Evolutionary conservation across 805 yeast genomes (phyloP).

Genomic region (Saccharomycopsis sp.): DNA sequence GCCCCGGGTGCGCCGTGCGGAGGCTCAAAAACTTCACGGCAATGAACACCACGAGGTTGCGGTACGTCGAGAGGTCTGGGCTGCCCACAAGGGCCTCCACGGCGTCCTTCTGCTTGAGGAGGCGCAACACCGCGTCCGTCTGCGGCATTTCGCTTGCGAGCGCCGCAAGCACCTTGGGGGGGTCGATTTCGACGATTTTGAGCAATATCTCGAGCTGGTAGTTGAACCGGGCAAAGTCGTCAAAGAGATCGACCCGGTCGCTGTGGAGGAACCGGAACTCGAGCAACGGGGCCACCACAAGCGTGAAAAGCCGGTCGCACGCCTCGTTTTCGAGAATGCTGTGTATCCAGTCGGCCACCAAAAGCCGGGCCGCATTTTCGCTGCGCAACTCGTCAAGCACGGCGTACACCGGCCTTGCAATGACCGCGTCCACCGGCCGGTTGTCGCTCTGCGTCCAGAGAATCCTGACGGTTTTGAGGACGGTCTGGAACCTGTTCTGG

Average conservation of each 20-base stretch:
- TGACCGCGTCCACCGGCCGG: conserved; percentile 32
- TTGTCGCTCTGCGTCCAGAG: conserved; percentile 60
- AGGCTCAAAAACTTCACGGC: conserved; percentile 40
- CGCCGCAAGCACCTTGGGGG: conserved; percentile 36
- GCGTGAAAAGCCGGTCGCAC: conserved; percentile 51
- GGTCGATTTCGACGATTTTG: conserved; percentile 44
- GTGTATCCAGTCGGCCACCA: conserved; percentile 44
- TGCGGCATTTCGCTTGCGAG: conserved; percentile 55
- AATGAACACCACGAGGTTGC: conserved; percentile 43
- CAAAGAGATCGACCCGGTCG: conserved; percentile 29
- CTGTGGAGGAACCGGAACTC: conserved; percentile 31
- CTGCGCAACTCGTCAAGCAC: conserved; percentile 57
- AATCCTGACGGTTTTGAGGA: conserved; percentile 28
- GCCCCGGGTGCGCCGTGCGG: conserved; percentile 11
- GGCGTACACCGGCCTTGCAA: conserved; percentile 59
- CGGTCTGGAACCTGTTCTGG: conserved; percentile 33
- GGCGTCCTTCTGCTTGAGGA: background rate
- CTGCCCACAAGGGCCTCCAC: conserved; percentile 21
- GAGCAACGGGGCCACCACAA: conserved; percentile 50
- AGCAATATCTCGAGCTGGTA: conserved; percentile 53
- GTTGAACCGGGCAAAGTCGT: conserved; percentile 57
- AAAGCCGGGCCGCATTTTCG: conserved; percentile 33
- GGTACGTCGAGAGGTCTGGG: conserved; percentile 53
- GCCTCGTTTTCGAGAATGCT: conserved; percentile 44
- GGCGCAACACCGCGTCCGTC: conserved; percentile 32